Percentiles rank a stretch among this genome's conserved stretches.
Evolutionary conservation across 176 grass and related monocot species (phyloP).

Genomic region (Oropetium thomaeum): DNA sequence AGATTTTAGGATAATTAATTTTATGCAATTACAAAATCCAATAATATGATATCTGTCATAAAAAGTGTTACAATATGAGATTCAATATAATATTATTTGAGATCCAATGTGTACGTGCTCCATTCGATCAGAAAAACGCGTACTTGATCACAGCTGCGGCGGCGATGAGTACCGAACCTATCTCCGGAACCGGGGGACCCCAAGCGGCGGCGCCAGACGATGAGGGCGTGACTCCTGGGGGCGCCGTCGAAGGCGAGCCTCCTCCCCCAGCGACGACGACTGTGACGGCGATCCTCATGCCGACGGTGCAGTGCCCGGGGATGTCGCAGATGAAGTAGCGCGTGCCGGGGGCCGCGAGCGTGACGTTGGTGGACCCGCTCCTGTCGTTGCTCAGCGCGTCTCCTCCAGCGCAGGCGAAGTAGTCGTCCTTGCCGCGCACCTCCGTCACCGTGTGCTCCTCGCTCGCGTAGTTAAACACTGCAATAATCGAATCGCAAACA

Average conservation of each 20-base stretch:
- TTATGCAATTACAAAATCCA: too few relatives aligned
- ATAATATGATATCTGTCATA: too few relatives aligned
- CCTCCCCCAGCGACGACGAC: constrained; percentile 19
- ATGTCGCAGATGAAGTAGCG: constrained; percentile 72
- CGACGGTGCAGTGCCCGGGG: constrained; percentile 51
- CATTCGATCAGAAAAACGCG: constrained; percentile 10
- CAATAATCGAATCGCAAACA: background rate
- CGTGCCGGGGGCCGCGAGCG: constrained; percentile 37
- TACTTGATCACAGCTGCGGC: constrained; percentile 11
- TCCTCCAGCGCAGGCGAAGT: constrained; percentile 52
- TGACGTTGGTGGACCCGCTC: constrained; percentile 42
- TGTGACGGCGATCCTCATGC: constrained; percentile 64
- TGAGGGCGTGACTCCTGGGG: background rate
- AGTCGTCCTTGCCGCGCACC: constrained; percentile 55
- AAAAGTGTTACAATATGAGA: too few relatives aligned
- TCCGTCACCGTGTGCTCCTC: constrained; percentile 64
- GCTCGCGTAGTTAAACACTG: constrained; percentile 58
- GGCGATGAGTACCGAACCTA: background rate
- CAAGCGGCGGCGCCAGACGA: background rate
- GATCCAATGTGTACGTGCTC: too few relatives aligned
- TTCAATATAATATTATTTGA: too few relatives aligned
- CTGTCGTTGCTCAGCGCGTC: constrained; percentile 49
- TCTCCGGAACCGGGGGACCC: background rate
- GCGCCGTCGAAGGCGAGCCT: background rate
- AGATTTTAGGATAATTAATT: too few relatives aligned